Evolutionary conservation across 2,329 filamentous ascomycete genomes (phyloP).

Genomic region (Phyllachora maydis): DNA sequence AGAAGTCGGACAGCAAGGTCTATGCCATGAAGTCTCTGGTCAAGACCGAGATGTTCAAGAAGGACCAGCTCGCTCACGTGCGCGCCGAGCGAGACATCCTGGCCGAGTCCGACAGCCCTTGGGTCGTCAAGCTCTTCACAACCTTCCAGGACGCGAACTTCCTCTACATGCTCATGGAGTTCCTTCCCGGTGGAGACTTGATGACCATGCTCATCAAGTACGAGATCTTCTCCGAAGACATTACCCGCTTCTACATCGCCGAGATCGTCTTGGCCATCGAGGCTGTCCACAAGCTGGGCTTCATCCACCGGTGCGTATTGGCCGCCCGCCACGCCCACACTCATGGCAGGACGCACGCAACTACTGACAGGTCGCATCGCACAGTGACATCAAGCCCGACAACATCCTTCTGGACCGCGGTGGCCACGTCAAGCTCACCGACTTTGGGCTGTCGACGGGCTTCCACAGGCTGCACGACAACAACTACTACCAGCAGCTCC

Average conservation of each 20-base stretch:
- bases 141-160: conserved; percentile 96
- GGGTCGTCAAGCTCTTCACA: conserved; percentile 96
- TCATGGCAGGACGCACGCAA: not conserved
- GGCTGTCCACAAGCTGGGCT: conserved; percentile 91
- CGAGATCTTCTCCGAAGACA: conserved; percentile 97
- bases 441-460: conserved; percentile 92
- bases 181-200: conserved; percentile 88
- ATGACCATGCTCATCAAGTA: conserved; percentile 99
- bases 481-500: conserved; percentile 91
- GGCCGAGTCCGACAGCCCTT: conserved; percentile 96
- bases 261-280: conserved; percentile 97
- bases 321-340: not conserved
- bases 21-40: conserved; percentile 97
- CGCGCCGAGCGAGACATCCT: conserved; percentile 94
- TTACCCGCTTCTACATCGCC: conserved; percentile 97
- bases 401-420: conserved; percentile 92
- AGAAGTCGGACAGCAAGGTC: conserved; percentile 89
- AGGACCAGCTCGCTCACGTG: conserved; percentile 93
- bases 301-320: conserved; percentile 73
- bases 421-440: conserved; percentile 93
- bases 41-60: conserved; percentile 99
- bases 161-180: conserved; percentile 98
- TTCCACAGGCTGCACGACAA: conserved; percentile 98
- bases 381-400: conserved; percentile 94
- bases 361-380: not conserved